A percentile compares a stretch with the other conserved stretches of the same genome.
These are phyloP conservation scores for Ettlia oleoabundans DNA, from an alignment of 139 green algal genomes.

Conservation along the genomic window DNA sequence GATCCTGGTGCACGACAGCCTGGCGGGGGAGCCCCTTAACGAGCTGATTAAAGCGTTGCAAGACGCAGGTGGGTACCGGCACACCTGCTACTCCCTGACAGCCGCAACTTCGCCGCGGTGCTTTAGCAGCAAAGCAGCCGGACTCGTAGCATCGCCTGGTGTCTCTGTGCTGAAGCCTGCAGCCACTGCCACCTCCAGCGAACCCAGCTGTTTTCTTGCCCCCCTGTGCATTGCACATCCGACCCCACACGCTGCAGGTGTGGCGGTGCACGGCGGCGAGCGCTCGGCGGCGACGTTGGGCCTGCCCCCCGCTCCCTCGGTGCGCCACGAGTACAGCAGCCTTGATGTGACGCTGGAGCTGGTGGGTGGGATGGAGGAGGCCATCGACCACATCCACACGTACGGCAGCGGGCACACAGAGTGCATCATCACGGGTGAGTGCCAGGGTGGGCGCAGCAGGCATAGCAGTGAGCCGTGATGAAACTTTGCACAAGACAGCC, in stretches of 20 bases:
- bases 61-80: conserved; percentile 49
- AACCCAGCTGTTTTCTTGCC: no score
- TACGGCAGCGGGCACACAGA: conserved; percentile 90
- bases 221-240: no score
- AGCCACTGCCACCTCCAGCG: background rate
- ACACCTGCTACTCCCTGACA: no score
- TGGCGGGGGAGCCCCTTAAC: conserved; percentile 50
- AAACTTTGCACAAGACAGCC: background rate
- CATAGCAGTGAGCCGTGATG: background rate
- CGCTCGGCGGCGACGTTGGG: conserved; percentile 39
- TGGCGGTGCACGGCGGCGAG: conserved; percentile 73
- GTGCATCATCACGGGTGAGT: conserved; percentile 76
- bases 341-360: conserved; percentile 89
- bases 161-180: background rate
- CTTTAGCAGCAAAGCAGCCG: background rate
- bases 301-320: conserved; percentile 62
- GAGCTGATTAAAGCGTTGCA: conserved; percentile 65
- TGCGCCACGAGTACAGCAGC: conserved; percentile 90
- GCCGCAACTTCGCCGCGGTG: background rate
- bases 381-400: conserved; percentile 94
- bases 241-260: no score
- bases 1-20: conserved; percentile 76
- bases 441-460: no score
- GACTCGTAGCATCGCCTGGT: background rate
- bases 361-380: conserved; percentile 77